Evolutionary conservation across 495 filamentous ascomycete species (phyloP).

Genomic region (Penicillium arizonense): DNA sequence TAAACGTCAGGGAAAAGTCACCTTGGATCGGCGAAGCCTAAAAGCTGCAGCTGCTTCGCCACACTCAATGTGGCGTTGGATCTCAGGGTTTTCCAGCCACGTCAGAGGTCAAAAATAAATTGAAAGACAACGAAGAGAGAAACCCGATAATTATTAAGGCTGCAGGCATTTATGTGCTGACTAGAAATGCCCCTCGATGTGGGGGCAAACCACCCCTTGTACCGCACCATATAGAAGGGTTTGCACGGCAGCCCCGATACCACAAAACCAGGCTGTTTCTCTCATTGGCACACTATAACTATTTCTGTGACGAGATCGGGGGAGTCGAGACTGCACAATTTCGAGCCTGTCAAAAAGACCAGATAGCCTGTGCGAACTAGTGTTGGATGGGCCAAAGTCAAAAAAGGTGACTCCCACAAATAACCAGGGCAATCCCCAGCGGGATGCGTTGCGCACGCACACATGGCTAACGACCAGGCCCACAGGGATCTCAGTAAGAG

Average conservation of each 20-base stretch:
- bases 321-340: constrained; percentile 15
- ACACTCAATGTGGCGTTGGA: constrained; percentile 19
- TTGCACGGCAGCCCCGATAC: constrained; percentile 28
- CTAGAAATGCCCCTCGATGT: constrained; percentile 19
- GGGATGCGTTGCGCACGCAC: constrained; percentile 11
- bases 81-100: constrained; percentile 25
- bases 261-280: constrained; percentile 17
- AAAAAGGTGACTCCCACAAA: constrained; percentile 12
- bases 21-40: constrained; percentile 22
- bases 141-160: background rate
- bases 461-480: constrained; percentile 10
- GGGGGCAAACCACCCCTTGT: constrained; percentile 8
- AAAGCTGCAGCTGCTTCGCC: constrained; percentile 40
- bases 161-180: constrained; percentile 28
- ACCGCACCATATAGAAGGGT: constrained; percentile 22
- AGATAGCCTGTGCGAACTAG: constrained; percentile 8
- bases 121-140: constrained; percentile 6
- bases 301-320: constrained; percentile 14
- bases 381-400: constrained; percentile 12
- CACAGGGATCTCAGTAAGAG: constrained; percentile 11
- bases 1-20: constrained; percentile 25
- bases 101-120: constrained; percentile 23
- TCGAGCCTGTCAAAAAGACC: constrained; percentile 12
- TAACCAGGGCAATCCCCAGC: background rate
- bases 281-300: constrained; percentile 31